Evolutionary conservation across 345 rosid genomes (phyloP).

Genomic region (Conringia planisiliqua): DNA sequence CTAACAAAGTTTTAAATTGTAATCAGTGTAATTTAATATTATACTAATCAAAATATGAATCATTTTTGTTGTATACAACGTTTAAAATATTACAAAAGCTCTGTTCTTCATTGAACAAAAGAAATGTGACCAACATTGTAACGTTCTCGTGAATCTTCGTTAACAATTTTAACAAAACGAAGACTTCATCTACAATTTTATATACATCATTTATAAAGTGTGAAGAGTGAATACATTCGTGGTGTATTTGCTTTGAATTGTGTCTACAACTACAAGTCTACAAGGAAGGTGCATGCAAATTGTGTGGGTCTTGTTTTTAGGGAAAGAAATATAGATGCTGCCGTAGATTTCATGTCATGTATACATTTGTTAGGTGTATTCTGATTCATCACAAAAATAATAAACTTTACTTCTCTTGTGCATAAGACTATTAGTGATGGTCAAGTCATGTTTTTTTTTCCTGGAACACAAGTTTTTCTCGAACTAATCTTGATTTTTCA

Average conservation of each 20-base stretch:
- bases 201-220: constrained; percentile 8
- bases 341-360: constrained; percentile 24
- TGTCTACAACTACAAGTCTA: constrained; percentile 1
- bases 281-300: constrained; percentile 19
- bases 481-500: too few species aligned
- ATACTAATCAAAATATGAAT: too few species aligned
- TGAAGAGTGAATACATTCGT: constrained; percentile 6
- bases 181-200: not conserved
- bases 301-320: constrained; percentile 5
- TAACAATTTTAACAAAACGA: not conserved
- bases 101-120: too few species aligned
- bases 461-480: too few species aligned
- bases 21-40: too few species aligned
- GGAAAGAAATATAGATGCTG: not conserved
- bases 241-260: not conserved
- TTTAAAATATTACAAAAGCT: too few species aligned
- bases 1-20: too few species aligned
- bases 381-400: not conserved
- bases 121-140: not conserved
- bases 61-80: too few species aligned
- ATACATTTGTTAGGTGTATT: not conserved
- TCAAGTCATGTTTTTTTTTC: not conserved
- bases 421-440: not conserved
- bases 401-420: not conserved
- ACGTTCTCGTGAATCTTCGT: not conserved